A percentile compares a stretch with the other conserved stretches of the same genome.
phyloP scores from a whole-genome alignment of 495 filamentous ascomycete species.

The Penicillium alfredii region DNA sequence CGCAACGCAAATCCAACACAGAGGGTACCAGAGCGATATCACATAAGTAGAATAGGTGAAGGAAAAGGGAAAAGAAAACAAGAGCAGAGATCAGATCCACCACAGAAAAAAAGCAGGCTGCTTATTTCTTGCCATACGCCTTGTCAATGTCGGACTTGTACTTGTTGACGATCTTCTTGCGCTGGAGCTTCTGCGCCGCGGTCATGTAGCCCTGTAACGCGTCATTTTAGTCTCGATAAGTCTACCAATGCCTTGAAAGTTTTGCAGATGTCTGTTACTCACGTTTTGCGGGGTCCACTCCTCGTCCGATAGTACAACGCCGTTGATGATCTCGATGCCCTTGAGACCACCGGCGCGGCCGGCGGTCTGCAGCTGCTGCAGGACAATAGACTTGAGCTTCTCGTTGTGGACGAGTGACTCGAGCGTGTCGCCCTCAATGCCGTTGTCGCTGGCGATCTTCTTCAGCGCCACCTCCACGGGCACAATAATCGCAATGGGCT shows the following conservation, averaged over 20 bases:
- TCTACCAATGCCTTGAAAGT: too few species aligned
- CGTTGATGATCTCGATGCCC: constrained; percentile 88
- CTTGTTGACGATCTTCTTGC: constrained; percentile 46
- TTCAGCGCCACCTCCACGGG: constrained; percentile 79
- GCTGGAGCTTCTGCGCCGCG: constrained; percentile 52
- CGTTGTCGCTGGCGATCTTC: constrained; percentile 69
- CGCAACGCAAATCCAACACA: constrained; percentile 8
- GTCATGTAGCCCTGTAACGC: constrained; percentile 44
- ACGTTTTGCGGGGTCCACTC: constrained; percentile 98
- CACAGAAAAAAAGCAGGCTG: neutral
- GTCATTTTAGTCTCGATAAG: constrained; percentile 18
- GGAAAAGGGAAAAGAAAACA: constrained; percentile 4
- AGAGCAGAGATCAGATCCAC: constrained; percentile 3
- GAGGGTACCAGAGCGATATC: constrained; percentile 15
- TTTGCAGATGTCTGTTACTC: constrained; percentile 39
- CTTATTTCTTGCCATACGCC: constrained; percentile 45
- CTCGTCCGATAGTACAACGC: constrained; percentile 87
- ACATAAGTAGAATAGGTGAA: constrained; percentile 5
- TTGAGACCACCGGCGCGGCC: constrained; percentile 71
- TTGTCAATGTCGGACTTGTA: constrained; percentile 43
- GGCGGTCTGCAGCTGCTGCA: constrained; percentile 71
- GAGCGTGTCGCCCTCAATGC: constrained; percentile 61
- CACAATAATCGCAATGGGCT: constrained; percentile 91
- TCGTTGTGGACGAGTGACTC: constrained; percentile 80
- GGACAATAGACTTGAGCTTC: constrained; percentile 70